These are phyloP conservation scores for Clohesyomyces aquaticus DNA, from an alignment of 495 filamentous ascomycete species.

Conservation along the genomic window DNA sequence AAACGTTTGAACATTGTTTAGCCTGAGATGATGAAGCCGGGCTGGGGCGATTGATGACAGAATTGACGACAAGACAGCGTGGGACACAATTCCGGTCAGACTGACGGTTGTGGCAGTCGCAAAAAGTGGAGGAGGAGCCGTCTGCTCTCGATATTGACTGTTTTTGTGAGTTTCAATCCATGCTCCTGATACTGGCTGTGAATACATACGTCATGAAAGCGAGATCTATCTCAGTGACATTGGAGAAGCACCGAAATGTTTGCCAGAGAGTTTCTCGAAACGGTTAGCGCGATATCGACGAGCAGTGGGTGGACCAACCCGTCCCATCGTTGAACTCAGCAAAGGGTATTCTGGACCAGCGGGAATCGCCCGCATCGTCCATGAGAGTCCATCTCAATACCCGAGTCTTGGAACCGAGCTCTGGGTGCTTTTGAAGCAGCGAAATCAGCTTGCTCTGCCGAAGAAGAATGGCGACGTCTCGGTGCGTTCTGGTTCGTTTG, in stretches of 20 bases:
- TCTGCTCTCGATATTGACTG: background rate
- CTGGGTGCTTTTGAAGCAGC: slow-evolving; percentile 1
- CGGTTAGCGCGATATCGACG: background rate
- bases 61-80: slow-evolving; percentile 9
- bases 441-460: slow-evolving; percentile 7
- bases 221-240: slow-evolving; percentile 7
- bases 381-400: slow-evolving; percentile 17
- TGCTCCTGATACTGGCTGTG: background rate
- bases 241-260: slow-evolving; percentile 1
- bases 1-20: slow-evolving; percentile 19
- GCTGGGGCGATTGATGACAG: slow-evolving; percentile 9
- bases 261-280: background rate
- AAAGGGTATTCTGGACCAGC: background rate
- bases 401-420: slow-evolving; percentile 4
- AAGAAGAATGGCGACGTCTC: background rate
- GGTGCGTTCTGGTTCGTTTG: background rate
- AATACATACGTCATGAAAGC: slow-evolving; percentile 17
- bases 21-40: slow-evolving; percentile 5
- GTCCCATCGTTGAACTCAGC: background rate
- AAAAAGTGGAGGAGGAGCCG: background rate
- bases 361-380: background rate
- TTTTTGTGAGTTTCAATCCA: background rate
- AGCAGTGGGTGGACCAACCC: background rate
- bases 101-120: slow-evolving; percentile 11
- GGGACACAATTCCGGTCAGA: slow-evolving; percentile 7